phyloP scores from a whole-genome alignment of 768 basidiomycete genomes.

The Amanita brunnescens region DNA sequence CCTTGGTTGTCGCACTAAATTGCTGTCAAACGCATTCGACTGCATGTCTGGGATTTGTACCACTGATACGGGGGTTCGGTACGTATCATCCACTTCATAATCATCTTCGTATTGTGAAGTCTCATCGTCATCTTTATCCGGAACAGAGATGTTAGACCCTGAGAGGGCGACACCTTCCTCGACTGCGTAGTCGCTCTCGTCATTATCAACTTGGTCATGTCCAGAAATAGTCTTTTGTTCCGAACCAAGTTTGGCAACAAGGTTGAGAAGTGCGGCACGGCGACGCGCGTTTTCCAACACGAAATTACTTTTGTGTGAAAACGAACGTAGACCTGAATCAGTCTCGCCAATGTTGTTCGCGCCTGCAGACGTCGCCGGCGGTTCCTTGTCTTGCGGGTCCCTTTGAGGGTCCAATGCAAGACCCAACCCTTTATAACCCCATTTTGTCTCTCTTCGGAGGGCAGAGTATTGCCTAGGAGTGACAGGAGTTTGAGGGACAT shows the following conservation, averaged over 20 bases:
- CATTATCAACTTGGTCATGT: conserved; percentile 5
- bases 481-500: background rate
- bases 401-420: conserved; percentile 12
- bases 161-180: conserved; percentile 30
- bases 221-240: background rate
- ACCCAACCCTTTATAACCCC: conserved; percentile 14
- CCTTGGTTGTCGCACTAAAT: background rate
- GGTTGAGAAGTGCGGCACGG: conserved; percentile 27
- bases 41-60: background rate
- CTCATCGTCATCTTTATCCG: conserved; percentile 3
- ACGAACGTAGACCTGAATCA: background rate
- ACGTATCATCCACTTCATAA: conserved; percentile 18
- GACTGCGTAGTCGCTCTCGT: conserved; percentile 25
- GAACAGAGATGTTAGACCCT: conserved; percentile 13
- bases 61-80: background rate
- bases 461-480: background rate
- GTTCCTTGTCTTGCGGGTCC: background rate
- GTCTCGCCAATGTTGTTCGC: background rate
- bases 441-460: background rate
- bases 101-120: conserved; percentile 19
- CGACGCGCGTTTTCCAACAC: conserved; percentile 20
- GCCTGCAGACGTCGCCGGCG: background rate
- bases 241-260: conserved; percentile 25
- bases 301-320: conserved; percentile 1
- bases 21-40: background rate